Base-by-base conservation (phyloP, 179 eudicot genomes). In the Silene noctiflora region DNA sequence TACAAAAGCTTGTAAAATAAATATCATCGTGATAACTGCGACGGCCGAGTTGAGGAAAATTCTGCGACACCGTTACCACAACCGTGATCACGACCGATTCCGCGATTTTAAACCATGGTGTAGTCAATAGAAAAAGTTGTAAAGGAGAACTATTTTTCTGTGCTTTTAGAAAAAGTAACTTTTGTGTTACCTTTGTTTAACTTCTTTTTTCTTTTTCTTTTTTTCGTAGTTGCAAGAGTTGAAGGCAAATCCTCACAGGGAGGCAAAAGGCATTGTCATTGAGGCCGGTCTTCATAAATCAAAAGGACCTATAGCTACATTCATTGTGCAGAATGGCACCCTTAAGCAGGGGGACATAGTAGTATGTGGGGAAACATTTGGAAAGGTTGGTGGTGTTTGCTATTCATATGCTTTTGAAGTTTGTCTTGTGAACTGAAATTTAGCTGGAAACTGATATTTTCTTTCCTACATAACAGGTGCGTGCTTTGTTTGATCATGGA, bases 291-390 rank as follows among this genome's bases (percentile, higher is more conserved):
- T 92, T 78, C 86, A 92, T 84, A 95, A 95, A 89, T 83, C 93
- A 73, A 95, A 87, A 84, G 99, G 99, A 77, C 92, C 99, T 31
- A 79, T 95, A 64, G 91, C 95, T 77, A 91, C 97, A 69, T 88
- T 95, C 84, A 95, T 95, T 83, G 95, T 95, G 82, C 99, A 95
- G 88, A 92, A 92, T 81, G 99, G 99, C 79, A 95, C 99, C 31
- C 89, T 95, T 29, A 95, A 78, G 85, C 87, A 67, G 78, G 99
- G 99, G 72, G 96, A 95, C 78, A 61, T 87, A 29, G 87, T 95
- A 59, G 92, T 85, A 80, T 92, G 99, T 75, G 99, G 99, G 31
- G 97, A 89, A 87, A 96, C 99, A 33, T 91, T 86, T 84, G 99
- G 99, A 83, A 95, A 95, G 96, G 99, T 94, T 83, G 75, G 90